Evolutionary conservation across 768 basidiomycete genomes (phyloP).

Genomic region (Holtermannia corniformis): DNA sequence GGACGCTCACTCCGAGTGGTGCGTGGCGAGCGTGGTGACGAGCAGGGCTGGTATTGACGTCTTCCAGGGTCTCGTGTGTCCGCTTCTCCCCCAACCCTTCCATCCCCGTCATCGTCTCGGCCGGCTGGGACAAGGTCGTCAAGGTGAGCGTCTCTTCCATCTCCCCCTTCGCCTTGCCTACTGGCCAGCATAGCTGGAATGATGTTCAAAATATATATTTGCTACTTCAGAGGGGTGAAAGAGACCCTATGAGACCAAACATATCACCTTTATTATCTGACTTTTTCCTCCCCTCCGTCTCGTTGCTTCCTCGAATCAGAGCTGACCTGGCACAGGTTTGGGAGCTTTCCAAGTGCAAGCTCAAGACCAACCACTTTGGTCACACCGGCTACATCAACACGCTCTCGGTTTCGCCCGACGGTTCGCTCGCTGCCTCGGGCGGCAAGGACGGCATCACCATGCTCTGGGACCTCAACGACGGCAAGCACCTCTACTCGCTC

Average conservation of each 20-base stretch:
- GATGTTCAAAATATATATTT: conserved; percentile 59
- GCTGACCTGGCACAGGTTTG: conserved; percentile 60
- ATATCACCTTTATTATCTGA: conserved; percentile 53
- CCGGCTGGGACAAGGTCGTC: conserved; percentile 99
- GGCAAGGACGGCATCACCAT: conserved; percentile 99
- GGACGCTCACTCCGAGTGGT: conserved; percentile 95
- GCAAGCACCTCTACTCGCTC: conserved; percentile 99
- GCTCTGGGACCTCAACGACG: conserved; percentile 99
- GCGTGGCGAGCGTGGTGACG: conserved; percentile 2
- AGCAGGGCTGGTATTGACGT: background rate
- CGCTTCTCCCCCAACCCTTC: conserved; percentile 95
- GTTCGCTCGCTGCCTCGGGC: conserved; percentile 95
- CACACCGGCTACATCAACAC: conserved; percentile 99
- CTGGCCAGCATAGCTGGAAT: conserved; percentile 18
- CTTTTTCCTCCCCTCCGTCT: conserved; percentile 44
- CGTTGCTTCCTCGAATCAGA: background rate
- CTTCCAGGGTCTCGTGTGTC: conserved; percentile 86
- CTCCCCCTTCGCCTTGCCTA: conserved; percentile 6
- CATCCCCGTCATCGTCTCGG: conserved; percentile 98
- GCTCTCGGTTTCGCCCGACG: conserved; percentile 95
- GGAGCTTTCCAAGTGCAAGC: conserved; percentile 99
- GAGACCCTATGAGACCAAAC: conserved; percentile 66
- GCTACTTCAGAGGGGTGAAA: conserved; percentile 72
- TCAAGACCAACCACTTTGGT: conserved; percentile 99
- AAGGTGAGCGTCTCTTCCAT: conserved; percentile 56